These are phyloP conservation scores for Paecilomyces fulvus DNA, from an alignment of 2,329 filamentous ascomycete species.

Conservation along the genomic window DNA sequence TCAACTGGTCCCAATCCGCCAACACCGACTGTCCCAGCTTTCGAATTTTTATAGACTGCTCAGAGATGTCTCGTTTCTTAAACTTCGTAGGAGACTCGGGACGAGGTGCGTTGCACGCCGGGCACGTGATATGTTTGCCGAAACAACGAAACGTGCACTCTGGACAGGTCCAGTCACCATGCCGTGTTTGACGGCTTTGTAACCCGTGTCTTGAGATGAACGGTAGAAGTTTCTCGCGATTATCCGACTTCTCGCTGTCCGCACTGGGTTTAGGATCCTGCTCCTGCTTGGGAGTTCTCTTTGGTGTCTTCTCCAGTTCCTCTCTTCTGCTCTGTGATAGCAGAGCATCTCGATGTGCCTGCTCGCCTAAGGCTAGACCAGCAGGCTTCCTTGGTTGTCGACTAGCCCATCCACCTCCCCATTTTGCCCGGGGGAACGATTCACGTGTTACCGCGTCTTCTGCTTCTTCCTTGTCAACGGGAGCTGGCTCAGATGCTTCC, in stretches of 20 bases:
- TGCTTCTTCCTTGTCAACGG: constrained; percentile 10
- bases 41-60: constrained; percentile 13
- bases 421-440: constrained; percentile 15
- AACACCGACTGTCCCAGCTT: constrained; percentile 12
- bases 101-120: constrained; percentile 18
- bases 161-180: constrained; percentile 21
- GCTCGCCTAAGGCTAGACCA: constrained; percentile 23
- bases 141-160: constrained; percentile 14
- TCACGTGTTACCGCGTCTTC: constrained; percentile 10
- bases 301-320: background rate
- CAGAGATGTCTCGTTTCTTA: background rate
- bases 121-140: constrained; percentile 15
- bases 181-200: background rate
- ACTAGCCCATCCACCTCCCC: constrained; percentile 17
- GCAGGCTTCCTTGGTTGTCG: constrained; percentile 12
- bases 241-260: background rate
- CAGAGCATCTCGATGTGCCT: constrained; percentile 21
- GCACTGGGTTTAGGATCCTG: background rate
- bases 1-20: constrained; percentile 8
- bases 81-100: constrained; percentile 8
- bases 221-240: background rate
- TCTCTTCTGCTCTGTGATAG: constrained; percentile 8
- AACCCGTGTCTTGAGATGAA: background rate
- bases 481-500: constrained; percentile 21
- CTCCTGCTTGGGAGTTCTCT: background rate